phyloP scores from a whole-genome alignment of 768 basidiomycete species.

The Lentinula guzmanii region DNA sequence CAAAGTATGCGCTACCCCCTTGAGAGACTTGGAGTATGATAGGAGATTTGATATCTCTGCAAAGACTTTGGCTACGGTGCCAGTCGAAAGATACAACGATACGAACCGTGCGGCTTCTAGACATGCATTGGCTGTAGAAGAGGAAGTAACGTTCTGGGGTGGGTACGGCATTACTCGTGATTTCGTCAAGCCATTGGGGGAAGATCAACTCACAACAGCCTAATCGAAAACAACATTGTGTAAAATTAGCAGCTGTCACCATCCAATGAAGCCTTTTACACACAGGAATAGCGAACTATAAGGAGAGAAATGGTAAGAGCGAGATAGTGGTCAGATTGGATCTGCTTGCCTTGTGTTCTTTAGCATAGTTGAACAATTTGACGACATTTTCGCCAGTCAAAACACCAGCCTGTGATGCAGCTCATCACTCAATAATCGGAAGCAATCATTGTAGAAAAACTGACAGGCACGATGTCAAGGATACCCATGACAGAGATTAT shows the following conservation, averaged over 20 bases:
- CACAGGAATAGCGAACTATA: constrained; percentile 80
- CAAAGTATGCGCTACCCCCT: constrained; percentile 93
- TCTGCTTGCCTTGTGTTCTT: constrained; percentile 66
- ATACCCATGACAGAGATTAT: constrained; percentile 53
- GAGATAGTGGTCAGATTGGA: constrained; percentile 5
- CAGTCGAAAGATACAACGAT: background rate
- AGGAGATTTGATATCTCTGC: constrained; percentile 90
- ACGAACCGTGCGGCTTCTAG: constrained; percentile 89
- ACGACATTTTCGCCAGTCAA: constrained; percentile 92
- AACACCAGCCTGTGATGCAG: constrained; percentile 70
- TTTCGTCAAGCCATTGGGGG: background rate
- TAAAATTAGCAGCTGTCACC: background rate
- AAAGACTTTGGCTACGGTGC: constrained; percentile 10
- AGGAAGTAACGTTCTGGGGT: constrained; percentile 89
- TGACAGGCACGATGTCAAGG: constrained; percentile 79
- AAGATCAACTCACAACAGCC: constrained; percentile 67
- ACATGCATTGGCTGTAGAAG: constrained; percentile 89
- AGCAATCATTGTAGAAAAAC: constrained; percentile 20
- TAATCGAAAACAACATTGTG: constrained; percentile 21
- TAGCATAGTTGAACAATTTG: constrained; percentile 94
- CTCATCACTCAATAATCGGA: background rate
- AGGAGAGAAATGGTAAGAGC: constrained; percentile 7
- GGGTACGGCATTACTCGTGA: background rate
- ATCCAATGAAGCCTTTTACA: constrained; percentile 20
- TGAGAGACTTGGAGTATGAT: constrained; percentile 98